phyloP scores from a whole-genome alignment of 1,139 yeast species.

The Nakaseomyces kungkrabaensis region DNA sequence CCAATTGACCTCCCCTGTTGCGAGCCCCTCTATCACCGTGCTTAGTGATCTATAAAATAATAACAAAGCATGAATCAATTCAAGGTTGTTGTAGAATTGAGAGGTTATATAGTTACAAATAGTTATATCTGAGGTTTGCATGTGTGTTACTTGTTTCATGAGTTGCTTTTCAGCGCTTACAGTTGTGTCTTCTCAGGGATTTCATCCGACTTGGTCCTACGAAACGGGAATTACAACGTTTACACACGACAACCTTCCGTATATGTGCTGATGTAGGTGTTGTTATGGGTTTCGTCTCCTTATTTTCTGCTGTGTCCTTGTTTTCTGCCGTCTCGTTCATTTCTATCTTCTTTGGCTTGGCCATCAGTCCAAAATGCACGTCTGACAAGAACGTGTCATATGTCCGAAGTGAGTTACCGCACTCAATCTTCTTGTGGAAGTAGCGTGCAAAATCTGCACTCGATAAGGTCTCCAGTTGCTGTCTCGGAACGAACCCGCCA shows the following conservation, averaged over 20 bases:
- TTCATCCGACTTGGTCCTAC: slow-evolving; percentile 18
- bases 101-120: too few relatives aligned
- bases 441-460: slow-evolving; percentile 29
- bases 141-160: too few relatives aligned
- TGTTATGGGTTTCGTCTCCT: neutral
- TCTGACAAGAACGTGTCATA: slow-evolving; percentile 20
- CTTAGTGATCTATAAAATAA: too few relatives aligned
- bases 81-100: too few relatives aligned
- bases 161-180: slow-evolving; percentile 2
- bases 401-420: slow-evolving; percentile 21
- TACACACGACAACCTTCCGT: slow-evolving; percentile 19
- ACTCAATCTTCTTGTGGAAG: slow-evolving; percentile 24
- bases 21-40: too few relatives aligned
- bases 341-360: neutral
- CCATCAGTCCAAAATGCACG: slow-evolving; percentile 5
- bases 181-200: slow-evolving; percentile 9
- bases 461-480: slow-evolving; percentile 26
- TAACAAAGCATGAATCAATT: too few relatives aligned
- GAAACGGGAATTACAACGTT: slow-evolving; percentile 17
- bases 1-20: too few relatives aligned
- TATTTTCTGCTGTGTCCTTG: too few relatives aligned
- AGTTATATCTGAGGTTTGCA: too few relatives aligned
- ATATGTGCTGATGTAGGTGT: slow-evolving; percentile 4
- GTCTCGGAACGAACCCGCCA: slow-evolving; percentile 28
- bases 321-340: neutral